Evolutionary conservation across 805 yeast genomes (phyloP).

Genomic region (Wickerhamomyces bovis): DNA sequence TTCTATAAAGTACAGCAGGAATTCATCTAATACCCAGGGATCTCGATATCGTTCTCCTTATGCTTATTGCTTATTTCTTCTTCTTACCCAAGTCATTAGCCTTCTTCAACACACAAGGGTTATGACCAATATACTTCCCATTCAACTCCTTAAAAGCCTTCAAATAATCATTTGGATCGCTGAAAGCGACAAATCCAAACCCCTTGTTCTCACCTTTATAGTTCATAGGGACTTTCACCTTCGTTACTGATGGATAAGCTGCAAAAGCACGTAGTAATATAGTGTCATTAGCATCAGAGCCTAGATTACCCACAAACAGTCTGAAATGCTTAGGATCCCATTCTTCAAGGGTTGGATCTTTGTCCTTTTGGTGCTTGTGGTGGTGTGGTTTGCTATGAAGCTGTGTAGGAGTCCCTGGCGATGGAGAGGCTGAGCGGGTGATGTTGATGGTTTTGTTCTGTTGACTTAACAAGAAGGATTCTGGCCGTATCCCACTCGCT

Average conservation of each 20-base stretch:
- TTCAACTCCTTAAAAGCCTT: constrained; percentile 70
- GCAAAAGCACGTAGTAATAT: constrained; percentile 49
- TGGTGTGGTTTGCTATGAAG: constrained; percentile 1
- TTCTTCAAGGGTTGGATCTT: constrained; percentile 40
- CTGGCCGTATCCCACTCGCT: constrained; percentile 43
- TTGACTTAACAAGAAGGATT: constrained; percentile 34
- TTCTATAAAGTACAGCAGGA: not conserved
- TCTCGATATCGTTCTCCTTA: too few species aligned
- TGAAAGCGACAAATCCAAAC: constrained; percentile 69
- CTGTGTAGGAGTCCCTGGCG: not conserved
- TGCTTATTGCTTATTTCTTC: constrained; percentile 24
- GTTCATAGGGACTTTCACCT: constrained; percentile 56
- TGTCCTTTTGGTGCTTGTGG: constrained; percentile 7
- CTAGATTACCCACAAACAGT: constrained; percentile 70
- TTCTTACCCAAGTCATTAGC: constrained; percentile 35
- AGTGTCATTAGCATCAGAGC: constrained; percentile 58
- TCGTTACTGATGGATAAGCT: constrained; percentile 45
- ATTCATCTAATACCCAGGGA: too few species aligned
- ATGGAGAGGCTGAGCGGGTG: constrained; percentile 7
- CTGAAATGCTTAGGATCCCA: constrained; percentile 72
- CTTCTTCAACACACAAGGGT: constrained; percentile 63
- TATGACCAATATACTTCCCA: constrained; percentile 68
- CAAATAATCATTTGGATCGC: constrained; percentile 58
- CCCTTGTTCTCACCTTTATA: constrained; percentile 44
- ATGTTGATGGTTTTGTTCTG: constrained; percentile 18